A percentile compares a stretch with the other conserved stretches of the same genome.
Evolutionary conservation across 2,329 filamentous ascomycete genomes (phyloP).

Genomic region (Colletotrichum limetticola): DNA sequence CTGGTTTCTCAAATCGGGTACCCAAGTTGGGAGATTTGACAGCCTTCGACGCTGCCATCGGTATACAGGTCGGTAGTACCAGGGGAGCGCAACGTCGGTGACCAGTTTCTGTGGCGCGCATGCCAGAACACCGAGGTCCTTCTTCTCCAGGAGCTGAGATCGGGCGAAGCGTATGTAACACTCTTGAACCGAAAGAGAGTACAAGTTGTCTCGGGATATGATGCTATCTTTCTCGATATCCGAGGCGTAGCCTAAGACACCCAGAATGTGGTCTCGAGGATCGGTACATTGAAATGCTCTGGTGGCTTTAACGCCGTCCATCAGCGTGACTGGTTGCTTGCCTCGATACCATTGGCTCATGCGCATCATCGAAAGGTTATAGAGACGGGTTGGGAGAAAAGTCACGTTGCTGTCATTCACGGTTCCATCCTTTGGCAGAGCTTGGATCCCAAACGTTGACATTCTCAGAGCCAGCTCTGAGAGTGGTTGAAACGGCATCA

Average conservation of each 20-base stretch:
- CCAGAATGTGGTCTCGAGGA: slow-evolving; percentile 14
- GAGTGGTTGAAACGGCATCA: background rate
- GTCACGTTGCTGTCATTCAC: background rate
- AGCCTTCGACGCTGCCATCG: background rate
- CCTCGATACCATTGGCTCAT: slow-evolving; percentile 7
- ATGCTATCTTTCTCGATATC: slow-evolving; percentile 16
- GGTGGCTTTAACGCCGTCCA: slow-evolving; percentile 15
- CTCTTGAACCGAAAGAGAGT: slow-evolving; percentile 7
- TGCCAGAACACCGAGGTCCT: background rate
- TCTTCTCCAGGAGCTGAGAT: slow-evolving; percentile 8
- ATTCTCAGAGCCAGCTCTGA: slow-evolving; percentile 9
- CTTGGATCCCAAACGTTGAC: background rate
- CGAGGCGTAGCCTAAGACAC: background rate
- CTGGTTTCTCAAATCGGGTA: slow-evolving; percentile 14
- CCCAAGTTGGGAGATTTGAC: slow-evolving; percentile 5
- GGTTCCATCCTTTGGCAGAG: background rate
- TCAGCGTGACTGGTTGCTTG: slow-evolving; percentile 5
- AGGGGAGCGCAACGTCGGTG: background rate
- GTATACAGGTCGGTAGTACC: slow-evolving; percentile 3
- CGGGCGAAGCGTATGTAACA: slow-evolving; percentile 1
- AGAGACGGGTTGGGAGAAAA: background rate
- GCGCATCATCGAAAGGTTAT: slow-evolving; percentile 21
- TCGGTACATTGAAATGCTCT: slow-evolving; percentile 8
- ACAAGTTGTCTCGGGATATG: background rate
- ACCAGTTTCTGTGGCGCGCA: background rate